Base-by-base conservation (phyloP, 2,329 filamentous ascomycete genomes). In the Neopestalotiopsis clavispora region DNA sequence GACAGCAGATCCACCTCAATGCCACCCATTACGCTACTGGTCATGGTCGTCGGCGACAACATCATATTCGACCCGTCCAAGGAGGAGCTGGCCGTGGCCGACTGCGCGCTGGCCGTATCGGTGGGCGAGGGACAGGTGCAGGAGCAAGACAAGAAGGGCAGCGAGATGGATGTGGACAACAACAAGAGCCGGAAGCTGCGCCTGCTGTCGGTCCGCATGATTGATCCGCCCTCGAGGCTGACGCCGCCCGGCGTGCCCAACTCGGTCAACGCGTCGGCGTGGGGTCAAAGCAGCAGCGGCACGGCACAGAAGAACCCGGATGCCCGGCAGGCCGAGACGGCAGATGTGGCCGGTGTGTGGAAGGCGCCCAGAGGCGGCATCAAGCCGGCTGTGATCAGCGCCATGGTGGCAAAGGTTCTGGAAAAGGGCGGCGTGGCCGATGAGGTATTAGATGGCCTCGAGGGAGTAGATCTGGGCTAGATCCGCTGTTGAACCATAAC, bases 11-110 rank as follows among this genome's bases (percentile, higher is more conserved):
- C 71, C 28, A 73, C 77, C 0, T 78, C 84, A 12, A 88, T 91
- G 63, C 96, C 96, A 4, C 94, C 96, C 0, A 89, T 99, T 68
- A 98, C 95, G 3, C 87, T 99, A 23, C 91, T 99, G 12, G 94
- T 98, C 68, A 92, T 97, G 80, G 90, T 92, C 3, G 91, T 97
- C 0, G 93, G 92, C 69, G 86, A 92, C 69, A 98, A 96, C 78
- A 91, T 97, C 80, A 92, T 99, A 72, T 98, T 98, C 82, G 96
- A 99, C 79, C 95, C 96, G 0, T 92, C 90, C 66, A 91, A 91
- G 73, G 95, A 98, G 79, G 96, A 99, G 80, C 90, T 99, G 17
- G 93, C 94, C 2, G 95, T 98, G 4, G 96, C 96, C 1, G 95
- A 98, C 76, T 90, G 91, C 13, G 93, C 96, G 3, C 85, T 98